These are phyloP conservation scores for Sutorius eximius DNA, from an alignment of 1,284 basidiomycete genomes.

Conservation along the genomic window DNA sequence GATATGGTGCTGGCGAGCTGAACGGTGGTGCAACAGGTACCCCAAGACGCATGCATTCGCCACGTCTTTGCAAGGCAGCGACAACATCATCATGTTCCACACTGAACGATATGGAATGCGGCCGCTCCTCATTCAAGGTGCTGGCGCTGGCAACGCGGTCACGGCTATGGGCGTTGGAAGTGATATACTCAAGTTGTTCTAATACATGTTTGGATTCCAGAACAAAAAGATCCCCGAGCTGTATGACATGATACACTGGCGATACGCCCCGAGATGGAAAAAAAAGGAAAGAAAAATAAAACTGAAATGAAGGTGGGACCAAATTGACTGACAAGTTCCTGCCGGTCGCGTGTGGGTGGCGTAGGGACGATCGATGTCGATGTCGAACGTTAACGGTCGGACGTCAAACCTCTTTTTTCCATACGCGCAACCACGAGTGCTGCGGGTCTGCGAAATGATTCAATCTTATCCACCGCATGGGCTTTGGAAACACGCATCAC, in stretches of 20 bases:
- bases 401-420: slow-evolving; percentile 1
- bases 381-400: neutral
- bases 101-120: slow-evolving; percentile 85
- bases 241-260: slow-evolving; percentile 5
- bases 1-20: slow-evolving; percentile 1
- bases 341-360: slow-evolving; percentile 10
- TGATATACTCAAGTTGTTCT: slow-evolving; percentile 69
- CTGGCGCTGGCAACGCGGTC: slow-evolving; percentile 94
- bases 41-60: slow-evolving; percentile 90
- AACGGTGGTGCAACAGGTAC: slow-evolving; percentile 56
- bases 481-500: neutral
- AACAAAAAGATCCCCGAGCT: slow-evolving; percentile 6
- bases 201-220: neutral
- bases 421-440: neutral
- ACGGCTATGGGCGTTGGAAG: slow-evolving; percentile 97
- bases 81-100: slow-evolving; percentile 98
- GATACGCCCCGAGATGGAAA: slow-evolving; percentile 6
- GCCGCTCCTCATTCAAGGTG: slow-evolving; percentile 91
- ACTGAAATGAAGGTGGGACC: neutral
- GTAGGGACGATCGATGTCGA: neutral
- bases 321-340: slow-evolving; percentile 2
- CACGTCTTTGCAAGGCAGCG: slow-evolving; percentile 91
- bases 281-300: too few relatives aligned
- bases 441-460: neutral
- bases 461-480: slow-evolving; percentile 5